phyloP scores from a whole-genome alignment of 768 basidiomycete species.

The Russula emetica region DNA sequence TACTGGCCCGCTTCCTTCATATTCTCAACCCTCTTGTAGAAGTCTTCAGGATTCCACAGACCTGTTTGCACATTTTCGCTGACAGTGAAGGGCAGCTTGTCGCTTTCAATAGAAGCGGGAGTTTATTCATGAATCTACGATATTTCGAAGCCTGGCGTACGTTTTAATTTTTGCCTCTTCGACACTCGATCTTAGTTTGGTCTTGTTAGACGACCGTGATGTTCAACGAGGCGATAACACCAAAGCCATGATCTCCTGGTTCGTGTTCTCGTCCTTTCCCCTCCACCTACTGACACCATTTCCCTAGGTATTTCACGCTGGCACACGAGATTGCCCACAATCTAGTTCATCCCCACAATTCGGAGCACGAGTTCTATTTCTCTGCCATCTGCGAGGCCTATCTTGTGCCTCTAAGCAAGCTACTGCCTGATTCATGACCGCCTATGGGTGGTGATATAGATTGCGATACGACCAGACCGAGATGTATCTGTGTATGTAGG shows the following conservation, averaged over 20 bases:
- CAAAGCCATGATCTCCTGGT: constrained; percentile 82
- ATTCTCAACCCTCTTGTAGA: constrained; percentile 60
- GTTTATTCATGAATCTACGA: constrained; percentile 82
- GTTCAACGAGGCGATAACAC: constrained; percentile 50
- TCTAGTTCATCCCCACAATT: constrained; percentile 79
- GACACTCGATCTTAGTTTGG: neutral
- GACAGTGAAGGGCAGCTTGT: constrained; percentile 77
- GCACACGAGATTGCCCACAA: constrained; percentile 96
- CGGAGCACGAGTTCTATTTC: constrained; percentile 93
- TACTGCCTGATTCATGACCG: constrained; percentile 7
- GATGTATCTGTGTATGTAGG: constrained; percentile 1
- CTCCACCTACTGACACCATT: neutral
- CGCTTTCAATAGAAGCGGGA: constrained; percentile 89
- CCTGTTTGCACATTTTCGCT: constrained; percentile 81
- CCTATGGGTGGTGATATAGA: neutral
- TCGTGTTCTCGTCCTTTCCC: constrained; percentile 20
- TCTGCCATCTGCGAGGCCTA: constrained; percentile 80
- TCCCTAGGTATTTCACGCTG: constrained; percentile 75
- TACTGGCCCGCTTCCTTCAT: constrained; percentile 67
- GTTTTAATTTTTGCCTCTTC: constrained; percentile 32
- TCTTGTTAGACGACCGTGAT: constrained; percentile 59
- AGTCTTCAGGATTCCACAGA: constrained; percentile 69
- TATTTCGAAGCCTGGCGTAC: constrained; percentile 86
- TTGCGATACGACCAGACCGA: neutral
- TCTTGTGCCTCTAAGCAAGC: constrained; percentile 38